Evolutionary conservation across 1,139 yeast genomes (phyloP).

Genomic region (Candida labiduridarum): DNA sequence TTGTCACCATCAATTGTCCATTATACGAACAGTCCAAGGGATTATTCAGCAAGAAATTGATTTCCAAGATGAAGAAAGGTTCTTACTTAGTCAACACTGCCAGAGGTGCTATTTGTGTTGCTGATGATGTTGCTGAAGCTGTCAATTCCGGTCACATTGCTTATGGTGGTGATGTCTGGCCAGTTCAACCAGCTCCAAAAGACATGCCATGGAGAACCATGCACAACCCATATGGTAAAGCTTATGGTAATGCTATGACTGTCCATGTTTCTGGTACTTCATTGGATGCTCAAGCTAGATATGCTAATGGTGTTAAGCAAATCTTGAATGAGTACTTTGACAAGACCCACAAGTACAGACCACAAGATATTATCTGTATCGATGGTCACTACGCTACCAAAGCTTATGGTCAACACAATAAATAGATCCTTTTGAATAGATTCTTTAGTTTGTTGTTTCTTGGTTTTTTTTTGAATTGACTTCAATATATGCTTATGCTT

Average conservation of each 20-base stretch:
- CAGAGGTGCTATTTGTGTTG: conserved; percentile 77
- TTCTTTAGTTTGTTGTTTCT: neutral
- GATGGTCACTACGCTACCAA: conserved; percentile 75
- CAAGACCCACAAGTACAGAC: conserved; percentile 66
- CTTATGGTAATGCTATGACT: conserved; percentile 76
- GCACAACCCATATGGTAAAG: conserved; percentile 62
- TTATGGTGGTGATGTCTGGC: conserved; percentile 88
- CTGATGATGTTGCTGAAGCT: conserved; percentile 77
- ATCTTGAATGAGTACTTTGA: conserved; percentile 66
- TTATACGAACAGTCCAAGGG: conserved; percentile 72
- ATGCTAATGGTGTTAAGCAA: conserved; percentile 67
- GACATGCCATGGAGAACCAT: conserved; percentile 79
- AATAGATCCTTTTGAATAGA: neutral
- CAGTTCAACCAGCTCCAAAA: conserved; percentile 76
- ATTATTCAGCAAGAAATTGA: conserved; percentile 64
- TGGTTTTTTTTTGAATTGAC: neutral
- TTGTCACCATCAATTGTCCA: conserved; percentile 80
- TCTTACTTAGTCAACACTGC: conserved; percentile 83
- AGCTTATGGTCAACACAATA: conserved; percentile 40
- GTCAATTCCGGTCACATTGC: conserved; percentile 66
- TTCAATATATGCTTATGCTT: neutral
- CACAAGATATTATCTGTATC: conserved; percentile 72
- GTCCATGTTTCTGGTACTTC: conserved; percentile 84
- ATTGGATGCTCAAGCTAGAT: conserved; percentile 77
- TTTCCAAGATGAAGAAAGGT: conserved; percentile 76